phyloP scores from a whole-genome alignment of 2,329 filamentous ascomycete genomes.

The Clarireedia homoeocarpa region DNA sequence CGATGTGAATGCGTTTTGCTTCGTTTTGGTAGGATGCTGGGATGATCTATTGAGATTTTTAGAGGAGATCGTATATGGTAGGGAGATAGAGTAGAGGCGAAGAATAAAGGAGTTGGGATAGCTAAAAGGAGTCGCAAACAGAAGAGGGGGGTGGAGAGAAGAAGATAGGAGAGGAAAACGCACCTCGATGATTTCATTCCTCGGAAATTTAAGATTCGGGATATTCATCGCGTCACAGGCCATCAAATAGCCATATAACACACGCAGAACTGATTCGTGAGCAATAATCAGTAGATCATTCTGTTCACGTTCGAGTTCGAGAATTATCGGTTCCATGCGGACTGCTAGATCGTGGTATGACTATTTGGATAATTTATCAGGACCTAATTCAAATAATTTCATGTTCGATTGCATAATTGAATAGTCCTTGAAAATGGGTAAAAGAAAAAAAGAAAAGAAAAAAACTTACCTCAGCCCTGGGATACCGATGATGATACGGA shows the following conservation, averaged over 20 bases:
- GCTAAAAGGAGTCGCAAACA: background rate
- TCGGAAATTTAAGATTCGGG: slow-evolving; percentile 84
- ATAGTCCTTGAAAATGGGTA: background rate
- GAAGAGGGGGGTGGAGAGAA: background rate
- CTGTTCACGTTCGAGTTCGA: slow-evolving; percentile 93
- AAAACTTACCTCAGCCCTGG: slow-evolving; percentile 70
- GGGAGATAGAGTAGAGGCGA: background rate
- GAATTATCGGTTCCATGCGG: slow-evolving; percentile 91
- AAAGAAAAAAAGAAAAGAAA: background rate
- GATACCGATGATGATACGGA: slow-evolving; percentile 95
- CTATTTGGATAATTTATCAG: slow-evolving; percentile 36
- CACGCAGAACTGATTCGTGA: slow-evolving; percentile 93
- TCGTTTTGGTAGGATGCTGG: slow-evolving; percentile 96
- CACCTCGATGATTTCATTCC: slow-evolving; percentile 93
- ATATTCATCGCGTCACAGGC: slow-evolving; percentile 95
- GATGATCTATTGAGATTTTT: slow-evolving; percentile 53
- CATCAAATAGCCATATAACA: slow-evolving; percentile 97
- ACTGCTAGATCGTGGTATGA: slow-evolving; percentile 99
- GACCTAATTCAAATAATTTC: background rate
- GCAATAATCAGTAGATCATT: slow-evolving; percentile 98
- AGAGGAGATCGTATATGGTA: slow-evolving; percentile 3
- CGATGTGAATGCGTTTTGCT: slow-evolving; percentile 83
- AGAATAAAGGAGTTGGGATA: too few species aligned
- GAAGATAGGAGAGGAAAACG: slow-evolving; percentile 12
- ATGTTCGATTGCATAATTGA: too few species aligned